These are phyloP conservation scores for Mycosphaerella sp. DNA, from an alignment of 2,329 filamentous ascomycete species.

Conservation along the genomic window DNA sequence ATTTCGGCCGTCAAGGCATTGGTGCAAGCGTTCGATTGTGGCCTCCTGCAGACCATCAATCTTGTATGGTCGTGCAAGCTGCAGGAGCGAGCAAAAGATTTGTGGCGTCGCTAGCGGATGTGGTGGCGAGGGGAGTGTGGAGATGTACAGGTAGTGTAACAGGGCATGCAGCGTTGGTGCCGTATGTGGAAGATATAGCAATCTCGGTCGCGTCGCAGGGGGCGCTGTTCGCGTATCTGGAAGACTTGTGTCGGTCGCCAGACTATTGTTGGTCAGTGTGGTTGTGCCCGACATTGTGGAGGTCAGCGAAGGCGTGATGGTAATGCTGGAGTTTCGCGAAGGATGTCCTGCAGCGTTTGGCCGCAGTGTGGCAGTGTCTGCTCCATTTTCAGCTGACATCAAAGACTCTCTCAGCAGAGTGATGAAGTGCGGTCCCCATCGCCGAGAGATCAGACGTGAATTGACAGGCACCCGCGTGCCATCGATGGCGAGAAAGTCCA, in stretches of 20 bases:
- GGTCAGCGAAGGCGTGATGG: conserved; percentile 66
- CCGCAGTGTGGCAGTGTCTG: conserved; percentile 68
- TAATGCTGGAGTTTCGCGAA: conserved; percentile 72
- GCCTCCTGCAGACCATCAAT: conserved; percentile 89
- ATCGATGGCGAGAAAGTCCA: conserved; percentile 90
- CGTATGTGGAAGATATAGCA: conserved; percentile 89
- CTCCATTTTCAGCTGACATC: conserved; percentile 56
- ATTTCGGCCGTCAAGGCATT: conserved; percentile 84
- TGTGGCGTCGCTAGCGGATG: conserved; percentile 85
- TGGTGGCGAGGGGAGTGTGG: conserved; percentile 67
- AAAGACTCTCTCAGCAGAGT: conserved; percentile 77
- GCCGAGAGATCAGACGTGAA: conserved; percentile 74
- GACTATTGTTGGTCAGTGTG: conserved; percentile 43
- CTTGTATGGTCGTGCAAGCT: conserved; percentile 87
- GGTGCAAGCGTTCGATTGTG: conserved; percentile 83
- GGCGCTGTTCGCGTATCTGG: conserved; percentile 50
- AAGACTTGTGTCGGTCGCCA: conserved; percentile 35
- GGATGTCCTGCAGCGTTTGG: conserved; percentile 48
- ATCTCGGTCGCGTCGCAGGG: conserved; percentile 64
- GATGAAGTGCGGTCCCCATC: conserved; percentile 96
- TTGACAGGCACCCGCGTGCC: conserved; percentile 92
- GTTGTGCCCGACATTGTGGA: conserved; percentile 37
- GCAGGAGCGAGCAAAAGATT: conserved; percentile 88
- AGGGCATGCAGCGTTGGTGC: conserved; percentile 82
- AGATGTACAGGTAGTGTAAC: conserved; percentile 90